phyloP scores from a whole-genome alignment of 2,329 filamentous ascomycete species.

The Fusarium nurragi region DNA sequence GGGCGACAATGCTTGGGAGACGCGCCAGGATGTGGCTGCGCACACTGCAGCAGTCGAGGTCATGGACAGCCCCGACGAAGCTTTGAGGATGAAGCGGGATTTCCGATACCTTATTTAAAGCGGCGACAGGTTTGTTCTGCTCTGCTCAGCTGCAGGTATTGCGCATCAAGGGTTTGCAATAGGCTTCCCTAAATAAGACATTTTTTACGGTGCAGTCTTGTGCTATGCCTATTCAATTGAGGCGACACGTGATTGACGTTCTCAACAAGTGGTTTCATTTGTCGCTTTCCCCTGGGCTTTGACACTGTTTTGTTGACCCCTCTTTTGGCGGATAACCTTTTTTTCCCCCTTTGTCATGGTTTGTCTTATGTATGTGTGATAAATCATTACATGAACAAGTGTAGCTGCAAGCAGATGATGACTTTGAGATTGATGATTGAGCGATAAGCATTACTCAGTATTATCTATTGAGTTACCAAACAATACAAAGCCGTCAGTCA shows the following conservation, averaged over 20 bases:
- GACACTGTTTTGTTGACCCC: too few relatives aligned
- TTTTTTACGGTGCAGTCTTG: not conserved
- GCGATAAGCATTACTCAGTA: slow-evolving; percentile 18
- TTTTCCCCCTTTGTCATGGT: not conserved
- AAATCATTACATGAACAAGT: slow-evolving; percentile 11
- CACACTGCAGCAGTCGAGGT: slow-evolving; percentile 53
- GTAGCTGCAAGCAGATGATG: not conserved
- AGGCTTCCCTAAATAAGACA: not conserved
- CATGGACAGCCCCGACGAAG: slow-evolving; percentile 56
- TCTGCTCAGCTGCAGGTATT: not conserved
- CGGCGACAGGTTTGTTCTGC: not conserved
- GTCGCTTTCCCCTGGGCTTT: too few relatives aligned
- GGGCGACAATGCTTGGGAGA: slow-evolving; percentile 53
- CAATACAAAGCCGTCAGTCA: not conserved
- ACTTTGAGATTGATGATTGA: not conserved
- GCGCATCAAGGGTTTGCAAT: slow-evolving; percentile 1
- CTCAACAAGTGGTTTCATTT: slow-evolving; percentile 10
- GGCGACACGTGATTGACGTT: not conserved
- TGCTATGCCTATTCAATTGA: not conserved
- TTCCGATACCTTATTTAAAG: slow-evolving; percentile 58
- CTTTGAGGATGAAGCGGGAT: slow-evolving; percentile 56
- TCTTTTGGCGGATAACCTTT: not conserved
- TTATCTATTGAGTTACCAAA: not conserved
- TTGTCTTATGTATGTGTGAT: not conserved
- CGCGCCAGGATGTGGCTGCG: slow-evolving; percentile 50